These are phyloP conservation scores for Saccharomyces eubayanus DNA, from an alignment of 805 yeast species.

Conservation along the genomic window DNA sequence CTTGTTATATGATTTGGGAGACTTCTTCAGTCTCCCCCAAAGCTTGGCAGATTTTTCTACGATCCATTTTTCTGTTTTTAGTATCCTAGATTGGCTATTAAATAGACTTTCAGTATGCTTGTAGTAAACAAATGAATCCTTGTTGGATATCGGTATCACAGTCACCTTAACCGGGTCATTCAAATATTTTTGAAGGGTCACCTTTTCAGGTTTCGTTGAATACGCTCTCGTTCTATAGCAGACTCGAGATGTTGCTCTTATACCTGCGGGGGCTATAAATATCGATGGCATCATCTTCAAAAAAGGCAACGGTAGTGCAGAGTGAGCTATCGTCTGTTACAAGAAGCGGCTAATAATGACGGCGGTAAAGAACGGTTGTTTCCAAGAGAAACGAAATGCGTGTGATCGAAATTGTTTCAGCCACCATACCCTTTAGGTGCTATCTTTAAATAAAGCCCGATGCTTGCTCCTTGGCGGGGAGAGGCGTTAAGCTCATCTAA, in stretches of 20 bases:
- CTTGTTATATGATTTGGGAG: constrained; percentile 49
- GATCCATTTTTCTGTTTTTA: constrained; percentile 37
- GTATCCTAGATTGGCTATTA: constrained; percentile 32
- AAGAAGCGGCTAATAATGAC: not conserved
- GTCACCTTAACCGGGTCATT: constrained; percentile 50
- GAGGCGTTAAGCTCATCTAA: not conserved
- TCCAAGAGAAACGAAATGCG: not conserved
- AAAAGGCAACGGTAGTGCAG: not conserved
- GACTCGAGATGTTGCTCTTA: not conserved
- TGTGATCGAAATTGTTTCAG: not conserved
- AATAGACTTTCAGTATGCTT: constrained; percentile 40
- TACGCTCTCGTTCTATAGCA: not conserved
- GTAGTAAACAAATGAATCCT: constrained; percentile 57
- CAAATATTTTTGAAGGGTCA: constrained; percentile 10
- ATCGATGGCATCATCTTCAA: not conserved
- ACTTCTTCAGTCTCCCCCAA: constrained; percentile 55
- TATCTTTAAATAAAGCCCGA: not conserved
- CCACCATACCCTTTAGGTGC: not conserved
- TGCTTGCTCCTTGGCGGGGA: not conserved
- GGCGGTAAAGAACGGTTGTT: not conserved
- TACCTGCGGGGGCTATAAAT: not conserved
- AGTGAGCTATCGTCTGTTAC: not conserved
- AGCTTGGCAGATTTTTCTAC: constrained; percentile 43
- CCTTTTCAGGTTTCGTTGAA: not conserved
- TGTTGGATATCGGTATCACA: constrained; percentile 62